Conservation (phyloP, 768 basidiomycete species). For the Hericium alpestre region DNA sequence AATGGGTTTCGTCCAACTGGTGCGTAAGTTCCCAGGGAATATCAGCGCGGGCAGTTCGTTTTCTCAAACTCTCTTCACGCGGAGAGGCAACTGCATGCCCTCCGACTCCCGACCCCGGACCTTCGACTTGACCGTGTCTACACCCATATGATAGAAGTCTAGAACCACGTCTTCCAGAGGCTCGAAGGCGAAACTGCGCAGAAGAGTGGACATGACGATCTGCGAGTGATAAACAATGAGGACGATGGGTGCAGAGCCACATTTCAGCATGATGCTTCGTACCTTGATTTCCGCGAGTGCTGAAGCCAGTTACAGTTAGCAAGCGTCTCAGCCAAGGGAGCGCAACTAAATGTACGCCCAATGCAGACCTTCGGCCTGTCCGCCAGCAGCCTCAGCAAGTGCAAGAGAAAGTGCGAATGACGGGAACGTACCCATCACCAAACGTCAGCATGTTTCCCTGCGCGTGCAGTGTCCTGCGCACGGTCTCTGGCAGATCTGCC, state of each 20-base stretch:
- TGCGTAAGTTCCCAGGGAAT: too few species aligned
- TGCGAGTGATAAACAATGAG: not conserved
- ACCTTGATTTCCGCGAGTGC: constrained; percentile 10
- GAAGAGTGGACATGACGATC: constrained; percentile 3
- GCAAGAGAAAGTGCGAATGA: too few species aligned
- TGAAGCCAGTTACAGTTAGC: not conserved
- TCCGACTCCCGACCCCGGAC: constrained; percentile 9
- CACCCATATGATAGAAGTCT: constrained; percentile 13
- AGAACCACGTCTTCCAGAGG: not conserved
- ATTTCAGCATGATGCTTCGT: not conserved
- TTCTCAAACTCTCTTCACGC: not conserved
- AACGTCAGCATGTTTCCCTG: constrained; percentile 6
- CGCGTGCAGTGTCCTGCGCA: not conserved
- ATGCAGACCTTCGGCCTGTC: constrained; percentile 7
- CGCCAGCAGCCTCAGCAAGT: too few species aligned
- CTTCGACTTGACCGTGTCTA: constrained; percentile 12
- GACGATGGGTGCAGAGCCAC: too few species aligned
- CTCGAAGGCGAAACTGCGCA: constrained; percentile 5
- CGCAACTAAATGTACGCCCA: constrained; percentile 6
- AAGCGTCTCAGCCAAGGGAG: not conserved
- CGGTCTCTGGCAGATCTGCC: not conserved
- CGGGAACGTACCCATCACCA: constrained; percentile 6
- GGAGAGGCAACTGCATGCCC: constrained; percentile 11
- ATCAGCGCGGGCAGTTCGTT: too few species aligned
- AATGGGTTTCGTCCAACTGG: too few species aligned